Evolutionary conservation across 2,329 filamentous ascomycete species (phyloP).

Genomic region (Fusarium acutatum): DNA sequence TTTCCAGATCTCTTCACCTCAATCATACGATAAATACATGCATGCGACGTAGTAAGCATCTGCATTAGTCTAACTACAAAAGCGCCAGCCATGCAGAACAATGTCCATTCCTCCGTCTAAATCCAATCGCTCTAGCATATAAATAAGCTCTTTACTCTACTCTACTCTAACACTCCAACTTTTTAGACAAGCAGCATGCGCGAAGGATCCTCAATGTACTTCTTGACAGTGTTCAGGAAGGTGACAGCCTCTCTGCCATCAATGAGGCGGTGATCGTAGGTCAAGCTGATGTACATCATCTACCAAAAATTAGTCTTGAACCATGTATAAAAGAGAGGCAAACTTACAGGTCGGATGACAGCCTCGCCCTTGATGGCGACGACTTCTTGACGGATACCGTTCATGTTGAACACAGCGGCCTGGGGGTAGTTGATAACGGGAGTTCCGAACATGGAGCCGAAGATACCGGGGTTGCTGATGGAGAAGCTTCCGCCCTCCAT

Average conservation of each 20-base stretch:
- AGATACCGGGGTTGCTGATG: constrained; percentile 84
- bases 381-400: constrained; percentile 63
- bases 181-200: constrained; percentile 57
- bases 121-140: constrained; percentile 25
- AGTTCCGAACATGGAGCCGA: constrained; percentile 60
- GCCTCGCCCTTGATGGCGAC: constrained; percentile 64
- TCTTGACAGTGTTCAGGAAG: constrained; percentile 54
- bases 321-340: not conserved
- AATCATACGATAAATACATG: not conserved
- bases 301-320: constrained; percentile 11
- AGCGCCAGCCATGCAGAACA: constrained; percentile 23
- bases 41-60: not conserved
- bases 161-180: not conserved
- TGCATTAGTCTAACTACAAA: constrained; percentile 14
- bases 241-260: constrained; percentile 68
- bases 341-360: constrained; percentile 47
- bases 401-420: constrained; percentile 68
- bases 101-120: constrained; percentile 1
- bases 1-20: not conserved
- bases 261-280: constrained; percentile 65
- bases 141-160: not conserved
- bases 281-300: constrained; percentile 59
- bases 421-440: constrained; percentile 82
- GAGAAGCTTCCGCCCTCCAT: constrained; percentile 81
- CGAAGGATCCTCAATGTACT: constrained; percentile 52